Evolutionary conservation across 1,139 yeast genomes (phyloP).

Genomic region (Hemisphaericaspora subhashii): DNA sequence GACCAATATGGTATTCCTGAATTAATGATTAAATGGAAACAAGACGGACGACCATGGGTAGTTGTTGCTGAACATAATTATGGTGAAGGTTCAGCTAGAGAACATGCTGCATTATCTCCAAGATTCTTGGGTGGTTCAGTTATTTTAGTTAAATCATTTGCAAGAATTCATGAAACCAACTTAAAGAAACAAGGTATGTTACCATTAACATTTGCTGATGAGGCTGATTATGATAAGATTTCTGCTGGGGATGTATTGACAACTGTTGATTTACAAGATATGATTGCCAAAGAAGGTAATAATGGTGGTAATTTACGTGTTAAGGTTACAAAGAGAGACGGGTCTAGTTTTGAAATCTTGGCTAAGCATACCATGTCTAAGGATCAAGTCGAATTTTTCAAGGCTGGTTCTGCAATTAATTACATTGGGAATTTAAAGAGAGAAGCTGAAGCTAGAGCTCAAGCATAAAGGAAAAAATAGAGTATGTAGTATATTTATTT

Average conservation of each 20-base stretch:
- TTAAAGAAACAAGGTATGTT: slow-evolving; percentile 95
- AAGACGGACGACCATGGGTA: slow-evolving; percentile 81
- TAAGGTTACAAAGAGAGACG: slow-evolving; percentile 73
- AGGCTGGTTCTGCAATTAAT: slow-evolving; percentile 96
- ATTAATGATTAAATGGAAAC: slow-evolving; percentile 93
- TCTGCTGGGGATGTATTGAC: slow-evolving; percentile 75
- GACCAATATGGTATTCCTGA: slow-evolving; percentile 83
- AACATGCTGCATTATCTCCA: slow-evolving; percentile 96
- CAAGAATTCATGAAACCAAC: slow-evolving; percentile 84
- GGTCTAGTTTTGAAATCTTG: slow-evolving; percentile 65
- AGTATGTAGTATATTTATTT: neutral
- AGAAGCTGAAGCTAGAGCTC: slow-evolving; percentile 14
- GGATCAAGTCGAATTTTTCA: slow-evolving; percentile 94
- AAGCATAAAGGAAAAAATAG: neutral
- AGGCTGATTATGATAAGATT: slow-evolving; percentile 80
- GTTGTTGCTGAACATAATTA: slow-evolving; percentile 97
- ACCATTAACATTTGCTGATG: slow-evolving; percentile 89
- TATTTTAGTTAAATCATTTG: slow-evolving; percentile 90
- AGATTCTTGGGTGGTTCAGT: slow-evolving; percentile 89
- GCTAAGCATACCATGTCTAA: slow-evolving; percentile 95
- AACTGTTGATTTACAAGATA: slow-evolving; percentile 73
- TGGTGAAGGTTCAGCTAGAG: slow-evolving; percentile 99
- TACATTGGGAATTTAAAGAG: slow-evolving; percentile 71
- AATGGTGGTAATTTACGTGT: slow-evolving; percentile 80
- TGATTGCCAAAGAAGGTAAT: slow-evolving; percentile 79